Evolutionary conservation across 371 early-diverging fungal genomes (phyloP).

Genomic region (Actinomortierella ambigua): DNA sequence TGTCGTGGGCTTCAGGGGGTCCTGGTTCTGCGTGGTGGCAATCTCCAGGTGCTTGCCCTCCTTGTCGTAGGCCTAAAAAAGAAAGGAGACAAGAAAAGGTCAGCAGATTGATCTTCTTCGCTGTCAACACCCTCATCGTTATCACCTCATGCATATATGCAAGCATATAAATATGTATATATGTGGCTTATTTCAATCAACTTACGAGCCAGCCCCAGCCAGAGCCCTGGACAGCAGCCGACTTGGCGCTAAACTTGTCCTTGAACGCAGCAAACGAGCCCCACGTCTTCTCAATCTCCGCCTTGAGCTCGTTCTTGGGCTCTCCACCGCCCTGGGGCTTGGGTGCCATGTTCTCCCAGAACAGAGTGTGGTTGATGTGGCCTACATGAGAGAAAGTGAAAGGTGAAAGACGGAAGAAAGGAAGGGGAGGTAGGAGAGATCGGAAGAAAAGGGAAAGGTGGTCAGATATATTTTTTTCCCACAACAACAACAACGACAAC

Average conservation of each 20-base stretch:
- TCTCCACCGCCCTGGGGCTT: constrained; percentile 74
- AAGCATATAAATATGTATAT: no score
- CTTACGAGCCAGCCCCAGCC: constrained; percentile 98
- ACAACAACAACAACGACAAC: constrained; percentile 5
- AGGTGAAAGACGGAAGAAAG: no score
- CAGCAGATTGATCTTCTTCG: no score
- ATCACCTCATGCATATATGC: no score
- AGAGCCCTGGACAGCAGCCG: constrained; percentile 93
- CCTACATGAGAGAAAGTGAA: constrained; percentile 51
- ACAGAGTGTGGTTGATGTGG: constrained; percentile 97
- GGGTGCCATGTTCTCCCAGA: constrained; percentile 95
- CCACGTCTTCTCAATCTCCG: constrained; percentile 83
- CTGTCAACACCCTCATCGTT: no score
- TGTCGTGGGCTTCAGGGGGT: constrained; percentile 66
- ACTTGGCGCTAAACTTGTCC: constrained; percentile 78
- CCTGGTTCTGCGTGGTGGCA: constrained; percentile 94
- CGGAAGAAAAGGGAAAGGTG: background rate
- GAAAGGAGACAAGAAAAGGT: background rate
- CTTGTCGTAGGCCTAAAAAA: constrained; percentile 79
- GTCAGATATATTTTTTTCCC: background rate
- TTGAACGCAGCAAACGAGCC: constrained; percentile 89
- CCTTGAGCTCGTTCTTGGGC: constrained; percentile 66
- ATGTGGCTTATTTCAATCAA: constrained; percentile 13
- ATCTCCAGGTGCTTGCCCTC: constrained; percentile 81
- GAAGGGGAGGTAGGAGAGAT: background rate